phyloP scores from a whole-genome alignment of 2,329 filamentous ascomycete species.

The Pestalotiopsis sp. region DNA sequence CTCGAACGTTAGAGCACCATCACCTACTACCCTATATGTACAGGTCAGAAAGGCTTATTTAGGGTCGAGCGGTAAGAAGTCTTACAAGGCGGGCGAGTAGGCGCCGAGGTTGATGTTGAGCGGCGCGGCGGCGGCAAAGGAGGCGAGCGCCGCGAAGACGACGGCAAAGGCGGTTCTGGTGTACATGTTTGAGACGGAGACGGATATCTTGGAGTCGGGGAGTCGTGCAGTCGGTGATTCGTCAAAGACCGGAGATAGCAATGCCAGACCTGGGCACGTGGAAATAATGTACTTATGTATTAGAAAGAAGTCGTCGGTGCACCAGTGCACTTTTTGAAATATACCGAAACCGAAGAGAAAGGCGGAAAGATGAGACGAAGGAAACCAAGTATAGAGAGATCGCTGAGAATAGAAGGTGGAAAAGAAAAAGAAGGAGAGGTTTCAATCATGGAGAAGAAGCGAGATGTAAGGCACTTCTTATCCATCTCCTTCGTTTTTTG shows the following conservation, averaged over 20 bases:
- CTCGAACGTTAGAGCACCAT: constrained; percentile 49
- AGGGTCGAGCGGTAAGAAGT: not conserved
- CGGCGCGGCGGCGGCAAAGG: constrained; percentile 31
- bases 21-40: constrained; percentile 32
- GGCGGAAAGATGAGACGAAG: constrained; percentile 18
- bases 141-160: constrained; percentile 30
- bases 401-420: constrained; percentile 17
- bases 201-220: too few species aligned
- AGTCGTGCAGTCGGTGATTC: too few species aligned
- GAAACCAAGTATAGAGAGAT: constrained; percentile 8
- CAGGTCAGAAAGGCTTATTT: not conserved
- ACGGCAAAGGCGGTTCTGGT: constrained; percentile 28
- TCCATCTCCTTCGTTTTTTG: constrained; percentile 3
- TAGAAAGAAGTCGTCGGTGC: constrained; percentile 20
- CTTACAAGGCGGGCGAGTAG: constrained; percentile 34
- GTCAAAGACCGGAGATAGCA: too few species aligned
- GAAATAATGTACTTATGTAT: not conserved
- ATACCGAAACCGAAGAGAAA: constrained; percentile 6
- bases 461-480: not conserved
- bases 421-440: constrained; percentile 15
- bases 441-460: not conserved
- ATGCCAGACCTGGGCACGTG: constrained; percentile 17
- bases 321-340: constrained; percentile 26
- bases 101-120: constrained; percentile 39
- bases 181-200: constrained; percentile 23